phyloP scores from a whole-genome alignment of 73 alveolate genomes.

The Paramecium biaurelia region DNA sequence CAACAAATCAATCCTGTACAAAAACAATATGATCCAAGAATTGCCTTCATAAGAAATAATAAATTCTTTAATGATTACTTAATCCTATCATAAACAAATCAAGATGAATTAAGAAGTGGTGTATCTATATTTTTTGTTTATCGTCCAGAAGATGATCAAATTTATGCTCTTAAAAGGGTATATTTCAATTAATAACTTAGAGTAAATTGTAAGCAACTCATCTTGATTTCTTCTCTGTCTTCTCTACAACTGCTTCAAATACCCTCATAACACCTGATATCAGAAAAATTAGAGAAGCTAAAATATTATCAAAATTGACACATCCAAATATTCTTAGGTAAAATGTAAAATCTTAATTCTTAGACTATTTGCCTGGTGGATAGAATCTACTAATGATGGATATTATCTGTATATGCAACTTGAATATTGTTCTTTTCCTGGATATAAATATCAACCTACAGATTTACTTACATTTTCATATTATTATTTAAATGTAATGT shows the following conservation, averaged over 20 bases:
- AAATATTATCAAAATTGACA: constrained; percentile 32
- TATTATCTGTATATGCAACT: not conserved
- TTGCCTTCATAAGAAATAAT: not conserved
- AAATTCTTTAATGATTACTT: not conserved
- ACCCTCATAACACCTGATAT: not conserved
- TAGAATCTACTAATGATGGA: constrained; percentile 11
- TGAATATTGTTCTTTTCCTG: constrained; percentile 51
- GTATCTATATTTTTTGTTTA: constrained; percentile 36
- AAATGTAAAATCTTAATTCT: no score
- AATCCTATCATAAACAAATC: constrained; percentile 15
- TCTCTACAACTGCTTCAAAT: not conserved
- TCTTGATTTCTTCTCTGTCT: not conserved
- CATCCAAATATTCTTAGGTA: constrained; percentile 39
- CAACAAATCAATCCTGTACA: not conserved
- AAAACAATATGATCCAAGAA: not conserved
- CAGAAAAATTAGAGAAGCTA: constrained; percentile 50
- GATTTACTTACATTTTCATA: constrained; percentile 39
- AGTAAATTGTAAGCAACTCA: not conserved
- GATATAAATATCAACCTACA: constrained; percentile 6
- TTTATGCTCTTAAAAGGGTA: constrained; percentile 16
- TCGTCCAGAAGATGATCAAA: constrained; percentile 41
- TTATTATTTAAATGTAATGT: constrained; percentile 12
- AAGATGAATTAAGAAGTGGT: constrained; percentile 39
- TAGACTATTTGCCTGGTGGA: constrained; percentile 41
- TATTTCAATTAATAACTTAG: not conserved